phyloP scores from a whole-genome alignment of 2,329 filamentous ascomycete species.

The Dothidotthia symphoricarpi region DNA sequence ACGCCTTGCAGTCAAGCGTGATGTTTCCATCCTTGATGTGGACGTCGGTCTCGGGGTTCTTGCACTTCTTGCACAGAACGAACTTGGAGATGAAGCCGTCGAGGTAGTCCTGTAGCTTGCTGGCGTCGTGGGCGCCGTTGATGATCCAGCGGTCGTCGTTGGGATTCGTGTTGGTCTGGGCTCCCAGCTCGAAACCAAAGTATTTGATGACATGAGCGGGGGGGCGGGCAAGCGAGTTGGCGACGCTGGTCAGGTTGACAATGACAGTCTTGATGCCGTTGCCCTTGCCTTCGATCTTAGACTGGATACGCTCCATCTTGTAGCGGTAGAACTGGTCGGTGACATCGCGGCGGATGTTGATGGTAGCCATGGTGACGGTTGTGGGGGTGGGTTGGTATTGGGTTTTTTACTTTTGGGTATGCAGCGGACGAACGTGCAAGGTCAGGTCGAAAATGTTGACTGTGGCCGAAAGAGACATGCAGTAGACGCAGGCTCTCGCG shows the following conservation, averaged over 20 bases:
- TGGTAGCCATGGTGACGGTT: conserved; percentile 81
- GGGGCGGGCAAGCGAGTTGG: conserved; percentile 85
- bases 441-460: conserved; percentile 47
- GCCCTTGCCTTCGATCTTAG: conserved; percentile 99
- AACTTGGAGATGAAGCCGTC: conserved; percentile 99
- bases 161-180: conserved; percentile 97
- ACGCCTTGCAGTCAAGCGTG: conserved; percentile 96
- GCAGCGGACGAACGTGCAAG: conserved; percentile 30
- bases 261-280: conserved; percentile 99
- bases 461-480: conserved; percentile 63
- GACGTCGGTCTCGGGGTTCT: conserved; percentile 97
- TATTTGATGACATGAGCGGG: conserved; percentile 98
- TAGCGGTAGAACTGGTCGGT: conserved; percentile 99
- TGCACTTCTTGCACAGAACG: conserved; percentile 99
- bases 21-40: conserved; percentile 92
- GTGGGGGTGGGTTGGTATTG: conserved; percentile 31
- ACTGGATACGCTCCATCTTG: conserved; percentile 99
- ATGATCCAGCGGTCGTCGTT: conserved; percentile 99
- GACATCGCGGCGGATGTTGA: conserved; percentile 97
- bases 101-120: conserved; percentile 95
- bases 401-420: conserved; percentile 26
- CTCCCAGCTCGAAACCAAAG: conserved; percentile 97
- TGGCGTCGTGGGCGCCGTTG: conserved; percentile 93
- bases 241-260: conserved; percentile 93
- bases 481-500: conserved; percentile 41